Percentiles rank a stretch among this genome's conserved stretches.
phyloP scores from a whole-genome alignment of 805 yeast species.

The Suhomyces sp. region DNA sequence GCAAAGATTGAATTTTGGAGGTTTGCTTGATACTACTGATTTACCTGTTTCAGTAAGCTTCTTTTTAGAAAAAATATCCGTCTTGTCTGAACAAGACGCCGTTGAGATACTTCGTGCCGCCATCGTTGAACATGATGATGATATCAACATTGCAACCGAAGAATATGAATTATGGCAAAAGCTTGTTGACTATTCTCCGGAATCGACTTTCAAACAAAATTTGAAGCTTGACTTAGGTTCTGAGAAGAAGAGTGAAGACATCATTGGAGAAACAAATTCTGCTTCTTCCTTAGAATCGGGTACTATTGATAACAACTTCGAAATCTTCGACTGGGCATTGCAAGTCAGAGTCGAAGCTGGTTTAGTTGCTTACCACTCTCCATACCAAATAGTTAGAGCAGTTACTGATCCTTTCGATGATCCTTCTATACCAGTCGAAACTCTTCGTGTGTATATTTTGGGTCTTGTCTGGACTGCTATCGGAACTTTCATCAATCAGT shows the following conservation, averaged over 20 bases:
- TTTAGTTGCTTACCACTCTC: constrained; percentile 38
- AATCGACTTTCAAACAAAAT: background rate
- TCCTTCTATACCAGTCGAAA: constrained; percentile 30
- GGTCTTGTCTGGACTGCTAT: constrained; percentile 56
- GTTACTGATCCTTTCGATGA: constrained; percentile 41
- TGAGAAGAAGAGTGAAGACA: background rate
- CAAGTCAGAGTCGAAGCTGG: constrained; percentile 39
- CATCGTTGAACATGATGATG: constrained; percentile 37
- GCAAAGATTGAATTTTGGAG: constrained; percentile 26
- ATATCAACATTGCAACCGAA: constrained; percentile 32
- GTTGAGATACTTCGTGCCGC: constrained; percentile 39
- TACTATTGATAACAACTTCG: background rate
- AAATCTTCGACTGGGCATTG: constrained; percentile 30
- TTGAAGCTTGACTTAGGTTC: background rate
- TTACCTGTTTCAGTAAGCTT: constrained; percentile 34
- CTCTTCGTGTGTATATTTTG: constrained; percentile 51
- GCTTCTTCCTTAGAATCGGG: constrained; percentile 4
- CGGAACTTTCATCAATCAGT: constrained; percentile 56
- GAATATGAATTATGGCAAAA: constrained; percentile 27
- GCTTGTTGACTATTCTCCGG: constrained; percentile 10
- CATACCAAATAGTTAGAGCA: constrained; percentile 41
- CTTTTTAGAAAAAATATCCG: constrained; percentile 42
- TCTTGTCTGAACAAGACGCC: constrained; percentile 38
- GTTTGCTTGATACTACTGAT: constrained; percentile 25
- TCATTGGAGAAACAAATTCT: background rate